These are phyloP conservation scores for Trichoderma afroharzianum DNA, from an alignment of 2,329 filamentous ascomycete species.

Conservation along the genomic window DNA sequence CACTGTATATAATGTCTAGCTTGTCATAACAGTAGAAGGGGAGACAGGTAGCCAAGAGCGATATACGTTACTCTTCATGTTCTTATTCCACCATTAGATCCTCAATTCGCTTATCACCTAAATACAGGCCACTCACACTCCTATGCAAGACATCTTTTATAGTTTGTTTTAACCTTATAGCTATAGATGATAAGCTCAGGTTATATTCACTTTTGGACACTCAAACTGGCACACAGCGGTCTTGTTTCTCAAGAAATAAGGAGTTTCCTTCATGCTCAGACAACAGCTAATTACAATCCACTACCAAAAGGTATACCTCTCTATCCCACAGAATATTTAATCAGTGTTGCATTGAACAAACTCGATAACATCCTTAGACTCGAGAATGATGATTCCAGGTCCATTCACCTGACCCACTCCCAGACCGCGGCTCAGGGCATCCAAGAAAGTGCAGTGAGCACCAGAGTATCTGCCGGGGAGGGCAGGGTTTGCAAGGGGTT, in stretches of 20 bases:
- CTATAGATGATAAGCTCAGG: neutral
- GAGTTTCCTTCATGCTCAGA: neutral
- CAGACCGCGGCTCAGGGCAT: neutral
- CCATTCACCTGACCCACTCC: neutral
- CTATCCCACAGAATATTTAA: neutral
- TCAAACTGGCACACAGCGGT: neutral
- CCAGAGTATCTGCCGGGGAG: neutral
- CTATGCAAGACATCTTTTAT: neutral
- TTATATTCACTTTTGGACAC: neutral
- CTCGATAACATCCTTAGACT: neutral
- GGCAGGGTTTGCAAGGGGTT: neutral
- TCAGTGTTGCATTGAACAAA: neutral
- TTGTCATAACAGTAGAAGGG: neutral
- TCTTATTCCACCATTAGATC: neutral
- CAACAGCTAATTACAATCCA: neutral
- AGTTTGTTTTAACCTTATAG: neutral
- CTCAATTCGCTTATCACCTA: neutral
- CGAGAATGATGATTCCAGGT: neutral
- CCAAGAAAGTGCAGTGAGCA: neutral
- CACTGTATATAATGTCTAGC: neutral
- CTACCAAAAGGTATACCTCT: too few species aligned
- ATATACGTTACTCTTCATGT: neutral
- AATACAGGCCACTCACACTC: neutral
- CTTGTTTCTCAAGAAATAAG: neutral
- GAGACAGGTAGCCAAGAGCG: neutral